These are phyloP conservation scores for Podosphaera fusca DNA, from an alignment of 2,329 filamentous ascomycete genomes.

Conservation along the genomic window DNA sequence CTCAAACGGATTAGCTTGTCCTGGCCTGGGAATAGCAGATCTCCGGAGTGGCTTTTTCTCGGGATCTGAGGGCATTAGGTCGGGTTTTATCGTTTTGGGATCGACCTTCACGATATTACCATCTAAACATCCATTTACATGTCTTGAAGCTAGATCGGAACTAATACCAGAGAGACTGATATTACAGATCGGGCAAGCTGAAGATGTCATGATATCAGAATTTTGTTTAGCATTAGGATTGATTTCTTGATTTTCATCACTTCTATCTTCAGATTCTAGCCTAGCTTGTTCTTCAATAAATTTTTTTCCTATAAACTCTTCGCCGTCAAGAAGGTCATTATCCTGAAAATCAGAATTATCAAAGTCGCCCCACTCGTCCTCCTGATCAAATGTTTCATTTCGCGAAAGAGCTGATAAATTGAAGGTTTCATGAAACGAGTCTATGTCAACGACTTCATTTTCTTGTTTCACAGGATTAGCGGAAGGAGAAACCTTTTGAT, in stretches of 20 bases:
- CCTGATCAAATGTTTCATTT: slow-evolving; percentile 3
- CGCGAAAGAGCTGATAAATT: too few species aligned
- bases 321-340: slow-evolving; percentile 23
- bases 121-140: slow-evolving; percentile 87
- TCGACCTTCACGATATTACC: slow-evolving; percentile 42
- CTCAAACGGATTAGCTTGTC: slow-evolving; percentile 57
- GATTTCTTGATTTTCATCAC: slow-evolving; percentile 13
- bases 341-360: slow-evolving; percentile 30
- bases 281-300: slow-evolving; percentile 59
- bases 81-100: slow-evolving; percentile 8
- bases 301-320: slow-evolving; percentile 40
- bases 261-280: slow-evolving; percentile 32
- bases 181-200: slow-evolving; percentile 56
- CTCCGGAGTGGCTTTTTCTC: slow-evolving; percentile 31
- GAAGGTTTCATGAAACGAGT: not conserved
- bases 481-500: too few species aligned
- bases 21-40: slow-evolving; percentile 49
- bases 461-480: too few species aligned
- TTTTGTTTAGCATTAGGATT: slow-evolving; percentile 6
- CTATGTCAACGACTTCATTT: too few species aligned
- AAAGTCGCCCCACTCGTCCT: slow-evolving; percentile 28
- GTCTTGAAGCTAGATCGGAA: slow-evolving; percentile 46
- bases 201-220: slow-evolving; percentile 6
- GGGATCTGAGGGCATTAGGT: slow-evolving; percentile 8
- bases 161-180: slow-evolving; percentile 34